phyloP scores from a whole-genome alignment of 108 stramenopile genomes.

The Skeletonema menzelii region DNA sequence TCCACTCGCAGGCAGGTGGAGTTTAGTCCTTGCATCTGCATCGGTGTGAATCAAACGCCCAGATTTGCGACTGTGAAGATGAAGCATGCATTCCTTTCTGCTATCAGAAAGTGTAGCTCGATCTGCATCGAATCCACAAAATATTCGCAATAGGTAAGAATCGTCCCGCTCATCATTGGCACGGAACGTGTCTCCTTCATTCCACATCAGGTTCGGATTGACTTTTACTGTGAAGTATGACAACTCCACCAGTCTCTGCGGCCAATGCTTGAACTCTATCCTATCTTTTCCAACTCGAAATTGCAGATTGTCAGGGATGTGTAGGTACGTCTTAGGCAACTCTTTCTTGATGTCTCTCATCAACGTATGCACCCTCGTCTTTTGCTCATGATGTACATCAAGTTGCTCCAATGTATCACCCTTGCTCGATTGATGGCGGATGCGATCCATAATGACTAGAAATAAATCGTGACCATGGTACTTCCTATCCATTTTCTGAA shows the following conservation, averaged over 20 bases:
- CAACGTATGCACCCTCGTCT: slow-evolving; percentile 22
- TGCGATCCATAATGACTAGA: slow-evolving; percentile 31
- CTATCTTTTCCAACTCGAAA: slow-evolving; percentile 29
- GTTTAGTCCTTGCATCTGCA: slow-evolving; percentile 47
- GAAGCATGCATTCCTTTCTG: slow-evolving; percentile 32
- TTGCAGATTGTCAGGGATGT: slow-evolving; percentile 45
- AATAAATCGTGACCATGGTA: slow-evolving; percentile 28
- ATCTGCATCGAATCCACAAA: slow-evolving; percentile 37
- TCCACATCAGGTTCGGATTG: slow-evolving; percentile 6
- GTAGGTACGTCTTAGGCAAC: slow-evolving; percentile 59
- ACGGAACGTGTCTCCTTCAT: not conserved
- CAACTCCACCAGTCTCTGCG: slow-evolving; percentile 53
- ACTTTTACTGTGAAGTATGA: slow-evolving; percentile 49
- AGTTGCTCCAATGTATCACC: slow-evolving; percentile 10
- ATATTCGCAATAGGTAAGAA: slow-evolving; percentile 21
- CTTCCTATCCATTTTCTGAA: slow-evolving; percentile 15
- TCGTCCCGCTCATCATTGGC: not conserved
- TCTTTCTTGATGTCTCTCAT: slow-evolving; percentile 34
- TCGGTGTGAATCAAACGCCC: slow-evolving; percentile 55
- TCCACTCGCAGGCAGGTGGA: slow-evolving; percentile 43
- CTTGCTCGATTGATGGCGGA: slow-evolving; percentile 12
- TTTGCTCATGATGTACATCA: slow-evolving; percentile 15
- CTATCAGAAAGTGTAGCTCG: not conserved
- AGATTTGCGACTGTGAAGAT: slow-evolving; percentile 56
- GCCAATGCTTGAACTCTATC: slow-evolving; percentile 46